Conservation (phyloP, 2,329 filamentous ascomycete species). For the Colletotrichum salicis region DNA sequence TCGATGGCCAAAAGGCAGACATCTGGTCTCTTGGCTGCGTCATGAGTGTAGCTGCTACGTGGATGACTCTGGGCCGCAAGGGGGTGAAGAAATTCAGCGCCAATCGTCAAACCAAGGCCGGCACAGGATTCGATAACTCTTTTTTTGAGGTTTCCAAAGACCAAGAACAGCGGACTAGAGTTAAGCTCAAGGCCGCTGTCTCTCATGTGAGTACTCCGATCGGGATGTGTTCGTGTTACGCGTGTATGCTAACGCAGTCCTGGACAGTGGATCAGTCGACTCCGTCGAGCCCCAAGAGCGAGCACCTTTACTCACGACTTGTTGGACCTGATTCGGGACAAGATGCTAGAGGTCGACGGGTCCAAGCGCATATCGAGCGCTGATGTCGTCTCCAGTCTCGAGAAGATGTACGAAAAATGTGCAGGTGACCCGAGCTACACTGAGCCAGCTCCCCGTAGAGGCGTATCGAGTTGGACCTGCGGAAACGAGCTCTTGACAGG, state of each 20-base stretch:
- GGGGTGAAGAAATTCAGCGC: neutral
- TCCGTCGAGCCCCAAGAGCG: no score
- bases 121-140: neutral
- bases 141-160: neutral
- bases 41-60: slow-evolving; percentile 14
- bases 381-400: no score
- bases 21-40: slow-evolving; percentile 18
- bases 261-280: slow-evolving; percentile 5
- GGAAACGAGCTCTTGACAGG: neutral
- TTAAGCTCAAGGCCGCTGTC: neutral
- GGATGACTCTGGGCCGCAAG: slow-evolving; percentile 11
- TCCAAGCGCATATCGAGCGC: no score
- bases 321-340: no score
- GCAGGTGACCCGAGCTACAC: no score
- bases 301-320: no score
- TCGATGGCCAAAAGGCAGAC: slow-evolving; percentile 8
- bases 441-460: neutral
- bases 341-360: no score
- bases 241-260: neutral
- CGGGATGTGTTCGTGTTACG: neutral
- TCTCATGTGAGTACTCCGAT: neutral
- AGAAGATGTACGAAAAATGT: no score
- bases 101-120: neutral
- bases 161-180: neutral
- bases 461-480: neutral